Evolutionary conservation across 1,284 basidiomycete species (phyloP).

Genomic region (Inonotus obliquus): DNA sequence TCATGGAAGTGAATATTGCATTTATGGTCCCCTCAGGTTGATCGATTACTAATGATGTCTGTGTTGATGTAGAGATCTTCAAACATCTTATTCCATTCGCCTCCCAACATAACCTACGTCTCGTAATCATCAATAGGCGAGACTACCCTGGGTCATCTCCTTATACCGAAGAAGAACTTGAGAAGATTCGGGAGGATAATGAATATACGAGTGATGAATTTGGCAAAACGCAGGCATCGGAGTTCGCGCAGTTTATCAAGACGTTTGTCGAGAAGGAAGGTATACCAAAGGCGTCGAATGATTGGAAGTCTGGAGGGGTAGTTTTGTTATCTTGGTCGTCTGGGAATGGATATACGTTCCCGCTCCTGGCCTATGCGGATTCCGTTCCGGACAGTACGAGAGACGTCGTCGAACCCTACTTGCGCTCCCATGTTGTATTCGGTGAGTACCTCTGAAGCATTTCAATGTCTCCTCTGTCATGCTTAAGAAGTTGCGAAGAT

Average conservation of each 20-base stretch:
- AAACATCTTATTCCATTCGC: constrained; percentile 21
- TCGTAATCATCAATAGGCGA: constrained; percentile 23
- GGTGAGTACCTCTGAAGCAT: constrained; percentile 10
- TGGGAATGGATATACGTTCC: constrained; percentile 9
- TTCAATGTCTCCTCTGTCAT: background rate
- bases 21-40: background rate
- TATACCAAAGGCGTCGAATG: constrained; percentile 9
- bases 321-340: constrained; percentile 21
- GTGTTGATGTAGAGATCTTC: constrained; percentile 20
- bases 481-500: constrained; percentile 6
- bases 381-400: constrained; percentile 10
- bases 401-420: constrained; percentile 15
- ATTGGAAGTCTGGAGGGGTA: constrained; percentile 17
- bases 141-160: constrained; percentile 25
- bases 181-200: background rate
- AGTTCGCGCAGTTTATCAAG: constrained; percentile 21
- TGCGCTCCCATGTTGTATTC: constrained; percentile 17
- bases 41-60: background rate
- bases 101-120: constrained; percentile 18
- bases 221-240: constrained; percentile 10
- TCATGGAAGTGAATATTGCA: background rate
- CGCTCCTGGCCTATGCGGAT: constrained; percentile 14
- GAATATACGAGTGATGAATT: constrained; percentile 7
- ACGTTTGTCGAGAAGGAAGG: constrained; percentile 16
- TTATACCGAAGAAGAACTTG: constrained; percentile 20